These are phyloP conservation scores for Wickerhamiella vanderwaltii DNA, from an alignment of 805 yeast species.

Conservation along the genomic window DNA sequence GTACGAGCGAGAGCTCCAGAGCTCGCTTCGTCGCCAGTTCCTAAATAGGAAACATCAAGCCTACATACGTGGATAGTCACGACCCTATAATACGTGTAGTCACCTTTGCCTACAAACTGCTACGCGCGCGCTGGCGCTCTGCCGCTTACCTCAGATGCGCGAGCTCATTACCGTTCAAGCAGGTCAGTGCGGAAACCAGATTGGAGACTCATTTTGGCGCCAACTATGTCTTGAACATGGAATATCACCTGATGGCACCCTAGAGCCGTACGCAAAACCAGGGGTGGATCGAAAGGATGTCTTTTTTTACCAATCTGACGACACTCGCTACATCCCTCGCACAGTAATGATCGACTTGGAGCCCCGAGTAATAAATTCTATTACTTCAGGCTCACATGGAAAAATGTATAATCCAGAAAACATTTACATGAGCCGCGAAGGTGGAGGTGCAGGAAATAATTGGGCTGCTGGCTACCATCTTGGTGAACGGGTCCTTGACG, in stretches of 20 bases:
- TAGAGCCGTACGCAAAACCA: slow-evolving; percentile 29
- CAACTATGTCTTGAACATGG: slow-evolving; percentile 84
- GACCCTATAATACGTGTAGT: no score
- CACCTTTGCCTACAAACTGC: no score
- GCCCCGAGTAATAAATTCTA: slow-evolving; percentile 64
- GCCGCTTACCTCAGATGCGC: slow-evolving; percentile 15
- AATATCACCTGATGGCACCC: slow-evolving; percentile 51
- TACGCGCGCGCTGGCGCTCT: no score
- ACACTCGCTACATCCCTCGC: slow-evolving; percentile 74
- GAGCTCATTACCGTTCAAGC: slow-evolving; percentile 30
- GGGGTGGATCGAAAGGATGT: slow-evolving; percentile 66
- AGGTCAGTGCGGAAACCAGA: slow-evolving; percentile 96
- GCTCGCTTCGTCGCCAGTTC: no score
- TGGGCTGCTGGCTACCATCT: slow-evolving; percentile 86
- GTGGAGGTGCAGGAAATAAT: slow-evolving; percentile 90
- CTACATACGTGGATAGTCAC: no score
- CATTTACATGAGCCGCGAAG: slow-evolving; percentile 63
- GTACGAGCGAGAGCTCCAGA: no score
- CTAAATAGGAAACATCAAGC: no score
- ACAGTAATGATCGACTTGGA: slow-evolving; percentile 78
- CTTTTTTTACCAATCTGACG: slow-evolving; percentile 67
- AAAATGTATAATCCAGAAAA: slow-evolving; percentile 76
- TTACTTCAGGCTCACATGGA: slow-evolving; percentile 37
- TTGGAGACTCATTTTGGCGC: slow-evolving; percentile 86
- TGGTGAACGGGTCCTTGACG: slow-evolving; percentile 57